Percentiles rank a stretch among this genome's conserved stretches.
Evolutionary conservation across 1,284 basidiomycete species (phyloP).

Genomic region (Melampsora americana): DNA sequence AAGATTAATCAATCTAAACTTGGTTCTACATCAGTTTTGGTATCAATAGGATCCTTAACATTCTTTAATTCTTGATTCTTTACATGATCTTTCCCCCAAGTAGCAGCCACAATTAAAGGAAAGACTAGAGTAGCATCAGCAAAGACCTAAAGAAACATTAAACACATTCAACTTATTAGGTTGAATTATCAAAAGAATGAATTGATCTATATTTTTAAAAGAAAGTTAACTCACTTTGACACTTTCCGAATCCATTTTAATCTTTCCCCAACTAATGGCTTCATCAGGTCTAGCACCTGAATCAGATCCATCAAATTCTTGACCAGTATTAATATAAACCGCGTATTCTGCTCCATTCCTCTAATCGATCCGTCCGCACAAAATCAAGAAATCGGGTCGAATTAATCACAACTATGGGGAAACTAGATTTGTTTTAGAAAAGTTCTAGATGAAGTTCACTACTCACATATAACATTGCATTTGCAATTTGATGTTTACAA

Average conservation of each 20-base stretch:
- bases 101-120: conserved; percentile 54
- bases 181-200: background rate
- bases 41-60: no score
- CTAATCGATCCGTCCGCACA: background rate
- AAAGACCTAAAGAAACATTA: conserved; percentile 49
- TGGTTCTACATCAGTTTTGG: no score
- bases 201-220: background rate
- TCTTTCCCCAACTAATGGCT: conserved; percentile 55
- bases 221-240: conserved; percentile 45
- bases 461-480: conserved; percentile 53
- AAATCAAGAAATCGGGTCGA: background rate
- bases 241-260: conserved; percentile 52
- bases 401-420: background rate
- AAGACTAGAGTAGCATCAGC: conserved; percentile 55
- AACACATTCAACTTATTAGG: background rate
- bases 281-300: conserved; percentile 54
- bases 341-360: conserved; percentile 54
- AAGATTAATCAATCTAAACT: no score
- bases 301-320: conserved; percentile 55
- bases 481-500: conserved; percentile 55
- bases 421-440: no score
- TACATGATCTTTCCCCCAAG: conserved; percentile 48
- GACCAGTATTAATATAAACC: conserved; percentile 55
- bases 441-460: background rate
- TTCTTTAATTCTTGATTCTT: background rate